phyloP scores from a whole-genome alignment of 441 rosid genomes.

The Breynia disticha region DNA sequence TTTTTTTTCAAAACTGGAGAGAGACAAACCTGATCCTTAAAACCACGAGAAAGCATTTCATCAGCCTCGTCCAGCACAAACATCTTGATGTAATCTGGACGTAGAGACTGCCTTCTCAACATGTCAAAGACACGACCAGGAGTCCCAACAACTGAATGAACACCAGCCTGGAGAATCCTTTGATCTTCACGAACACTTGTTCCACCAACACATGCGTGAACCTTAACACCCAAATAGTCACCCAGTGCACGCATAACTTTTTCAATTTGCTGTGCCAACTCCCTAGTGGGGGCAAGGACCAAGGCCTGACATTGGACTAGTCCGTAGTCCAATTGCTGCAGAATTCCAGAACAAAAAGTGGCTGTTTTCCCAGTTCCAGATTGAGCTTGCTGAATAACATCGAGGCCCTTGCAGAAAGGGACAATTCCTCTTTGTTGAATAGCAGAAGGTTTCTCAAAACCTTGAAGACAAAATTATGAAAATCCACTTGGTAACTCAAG shows the following conservation, averaged over 20 bases:
- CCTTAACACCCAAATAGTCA: conserved; percentile 57
- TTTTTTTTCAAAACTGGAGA: neutral
- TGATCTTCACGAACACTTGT: conserved; percentile 62
- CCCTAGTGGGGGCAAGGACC: conserved; percentile 61
- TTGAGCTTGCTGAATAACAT: conserved; percentile 79
- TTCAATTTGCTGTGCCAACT: conserved; percentile 67
- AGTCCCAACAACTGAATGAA: conserved; percentile 64
- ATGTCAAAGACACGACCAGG: conserved; percentile 75
- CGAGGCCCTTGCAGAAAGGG: conserved; percentile 83
- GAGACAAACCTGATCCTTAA: conserved; percentile 51
- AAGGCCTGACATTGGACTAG: conserved; percentile 57
- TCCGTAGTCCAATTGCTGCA: conserved; percentile 51
- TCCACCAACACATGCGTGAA: conserved; percentile 73
- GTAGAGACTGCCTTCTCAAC: conserved; percentile 54
- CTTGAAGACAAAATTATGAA: conserved; percentile 16
- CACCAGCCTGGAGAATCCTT: conserved; percentile 48
- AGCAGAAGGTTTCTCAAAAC: conserved; percentile 72
- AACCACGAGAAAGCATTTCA: conserved; percentile 64
- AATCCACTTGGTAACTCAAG: neutral
- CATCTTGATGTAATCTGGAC: conserved; percentile 52
- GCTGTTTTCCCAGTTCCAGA: conserved; percentile 74
- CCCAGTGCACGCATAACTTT: conserved; percentile 72
- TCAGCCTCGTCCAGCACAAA: conserved; percentile 65
- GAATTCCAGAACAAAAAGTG: conserved; percentile 63
- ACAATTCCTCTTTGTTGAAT: conserved; percentile 75